Conservation (phyloP, 1,284 basidiomycete species). For the Pyrrhoderma lamaoense region DNA sequence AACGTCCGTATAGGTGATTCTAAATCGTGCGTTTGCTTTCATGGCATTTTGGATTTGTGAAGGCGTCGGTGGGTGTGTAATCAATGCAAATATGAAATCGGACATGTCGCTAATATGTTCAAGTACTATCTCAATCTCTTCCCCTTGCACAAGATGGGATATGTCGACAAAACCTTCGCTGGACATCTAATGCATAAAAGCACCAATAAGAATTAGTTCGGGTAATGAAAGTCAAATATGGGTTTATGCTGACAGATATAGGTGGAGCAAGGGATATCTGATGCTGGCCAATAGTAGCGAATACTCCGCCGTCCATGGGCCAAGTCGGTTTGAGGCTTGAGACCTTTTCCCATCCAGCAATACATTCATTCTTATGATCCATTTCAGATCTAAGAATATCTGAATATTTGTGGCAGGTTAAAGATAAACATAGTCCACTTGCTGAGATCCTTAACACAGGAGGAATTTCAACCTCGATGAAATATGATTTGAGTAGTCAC, state of each 20-base stretch:
- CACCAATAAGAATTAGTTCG: too few relatives aligned
- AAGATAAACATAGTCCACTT: constrained; percentile 10
- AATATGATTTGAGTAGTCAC: background rate
- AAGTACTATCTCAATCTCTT: constrained; percentile 8
- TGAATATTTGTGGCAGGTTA: constrained; percentile 10
- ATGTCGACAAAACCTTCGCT: constrained; percentile 16
- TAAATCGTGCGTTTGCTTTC: background rate
- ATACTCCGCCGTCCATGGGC: constrained; percentile 11
- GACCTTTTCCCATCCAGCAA: background rate
- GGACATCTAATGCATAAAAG: background rate
- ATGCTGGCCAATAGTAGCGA: constrained; percentile 6
- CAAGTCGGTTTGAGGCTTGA: constrained; percentile 2
- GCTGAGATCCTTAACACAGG: background rate
- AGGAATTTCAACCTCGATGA: too few relatives aligned
- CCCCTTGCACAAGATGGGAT: constrained; percentile 5
- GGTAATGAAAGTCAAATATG: too few relatives aligned
- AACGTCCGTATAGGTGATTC: constrained; percentile 9
- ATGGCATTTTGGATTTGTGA: constrained; percentile 10
- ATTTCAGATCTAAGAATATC: background rate
- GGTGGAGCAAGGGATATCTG: constrained; percentile 13
- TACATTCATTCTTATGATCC: background rate
- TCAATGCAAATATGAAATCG: constrained; percentile 15
- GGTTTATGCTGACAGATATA: background rate
- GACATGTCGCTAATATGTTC: constrained; percentile 9
- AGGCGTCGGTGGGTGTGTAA: constrained; percentile 15